Base-by-base conservation (phyloP, 2,329 filamentous ascomycete species). In the Endoconidiophora polonica region DNA sequence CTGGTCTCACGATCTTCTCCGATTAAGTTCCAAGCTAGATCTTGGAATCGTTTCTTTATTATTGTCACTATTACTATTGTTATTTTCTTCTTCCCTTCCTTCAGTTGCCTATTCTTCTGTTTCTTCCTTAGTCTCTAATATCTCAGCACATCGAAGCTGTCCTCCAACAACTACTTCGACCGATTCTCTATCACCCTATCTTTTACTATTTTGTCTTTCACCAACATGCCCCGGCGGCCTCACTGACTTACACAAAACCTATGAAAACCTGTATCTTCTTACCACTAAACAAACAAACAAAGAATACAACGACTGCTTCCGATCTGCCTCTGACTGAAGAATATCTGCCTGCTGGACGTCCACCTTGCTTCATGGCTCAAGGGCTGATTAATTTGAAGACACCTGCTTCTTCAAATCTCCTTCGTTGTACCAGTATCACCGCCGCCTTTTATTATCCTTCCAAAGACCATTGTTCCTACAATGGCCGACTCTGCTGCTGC, bases 221-320 rank as follows among this genome's bases (percentile, higher is more conserved):
- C 40, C 37, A 14, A 29, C 38, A 33, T 44, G 48, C 48, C 48
- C 48, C 29, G 48, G 48, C 33, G 45, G 46, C 41, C 29, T 33
- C 7, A 33, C 12, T 33, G 12, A 33, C 29, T 33, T 33, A 12
- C 12, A 33, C 24, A 38, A 44, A 26, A 36, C 3, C 16, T 24
- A 46, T 29, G 5, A 50, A 38, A 18, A 50, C 14, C 16, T 39
- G n/a, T 22, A 16, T 20, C 16, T 5, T 37, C 24, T n/a, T 43
- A 42, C 41, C 40, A 50, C 29, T 42, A 26, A 49, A 16, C 29
- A 29, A 40, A 22, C 12, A 24, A 38, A 14, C 45, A 20, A 29
- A 9, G 16, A 36, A 23, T n/a, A 38, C 40, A 44, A 52, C 42
- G 36, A 6, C 48, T 23, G 36, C 22, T 40, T 33, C 12, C 29